Evolutionary conservation across 139 green algal genomes (phyloP).

Genomic region (Eudorina sp.): DNA sequence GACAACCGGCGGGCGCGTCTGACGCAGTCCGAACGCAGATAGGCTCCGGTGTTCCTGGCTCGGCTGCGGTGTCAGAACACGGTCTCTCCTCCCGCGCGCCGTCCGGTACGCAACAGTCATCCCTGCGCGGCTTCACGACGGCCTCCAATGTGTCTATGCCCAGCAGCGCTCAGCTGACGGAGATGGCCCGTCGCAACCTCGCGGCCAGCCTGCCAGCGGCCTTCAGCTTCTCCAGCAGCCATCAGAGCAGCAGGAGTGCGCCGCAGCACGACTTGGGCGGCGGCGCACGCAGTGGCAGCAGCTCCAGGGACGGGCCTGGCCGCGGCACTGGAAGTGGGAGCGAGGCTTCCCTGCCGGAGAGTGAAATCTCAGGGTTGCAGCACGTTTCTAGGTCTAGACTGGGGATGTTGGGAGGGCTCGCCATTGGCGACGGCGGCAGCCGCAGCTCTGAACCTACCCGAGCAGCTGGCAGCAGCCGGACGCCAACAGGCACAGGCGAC

Average conservation of each 20-base stretch:
- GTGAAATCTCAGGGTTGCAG: too few species aligned
- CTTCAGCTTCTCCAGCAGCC: background rate
- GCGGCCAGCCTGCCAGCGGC: background rate
- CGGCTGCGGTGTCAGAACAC: background rate
- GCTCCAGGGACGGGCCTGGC: background rate
- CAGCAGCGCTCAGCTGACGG: background rate
- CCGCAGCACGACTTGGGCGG: too few species aligned
- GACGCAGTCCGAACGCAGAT: background rate
- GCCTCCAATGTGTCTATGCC: background rate
- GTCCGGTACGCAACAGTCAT: background rate
- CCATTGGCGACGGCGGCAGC: background rate
- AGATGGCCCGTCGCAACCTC: constrained; percentile 16
- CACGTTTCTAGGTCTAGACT: too few species aligned
- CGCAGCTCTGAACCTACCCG: background rate
- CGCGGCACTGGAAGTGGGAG: background rate
- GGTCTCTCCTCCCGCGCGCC: background rate
- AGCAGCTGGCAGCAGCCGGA: background rate
- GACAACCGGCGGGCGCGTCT: background rate
- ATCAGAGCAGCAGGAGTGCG: background rate
- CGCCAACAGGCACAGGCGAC: background rate
- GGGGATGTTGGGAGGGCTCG: background rate
- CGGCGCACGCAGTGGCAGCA: background rate
- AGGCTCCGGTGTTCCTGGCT: too few species aligned
- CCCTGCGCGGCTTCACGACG: background rate
- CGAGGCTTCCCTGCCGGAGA: too few species aligned